These are phyloP conservation scores for Fagus sylvatica DNA, from an alignment of 306 rosid genomes.

Conservation along the genomic window DNA sequence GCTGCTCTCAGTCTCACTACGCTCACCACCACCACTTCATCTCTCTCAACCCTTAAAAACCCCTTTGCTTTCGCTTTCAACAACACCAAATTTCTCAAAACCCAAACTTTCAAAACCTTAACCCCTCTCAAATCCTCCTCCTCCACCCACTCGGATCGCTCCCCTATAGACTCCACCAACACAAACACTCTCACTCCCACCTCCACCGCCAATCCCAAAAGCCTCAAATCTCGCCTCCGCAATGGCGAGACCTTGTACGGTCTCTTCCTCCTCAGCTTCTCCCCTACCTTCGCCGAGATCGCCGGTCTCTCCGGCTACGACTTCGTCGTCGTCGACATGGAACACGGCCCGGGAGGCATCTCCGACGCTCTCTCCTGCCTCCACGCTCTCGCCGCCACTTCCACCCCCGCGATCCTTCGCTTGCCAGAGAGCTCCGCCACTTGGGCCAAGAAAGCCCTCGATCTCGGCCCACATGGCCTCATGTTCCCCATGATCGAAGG, in stretches of 20 bases:
- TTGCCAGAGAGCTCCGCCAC: conserved; percentile 61
- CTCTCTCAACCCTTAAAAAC: conserved; percentile 6
- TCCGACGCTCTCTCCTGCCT: conserved; percentile 64
- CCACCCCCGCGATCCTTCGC: conserved; percentile 66
- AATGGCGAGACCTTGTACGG: conserved; percentile 77
- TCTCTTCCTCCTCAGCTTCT: conserved; percentile 69
- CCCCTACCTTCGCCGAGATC: conserved; percentile 84
- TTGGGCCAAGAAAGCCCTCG: conserved; percentile 88
- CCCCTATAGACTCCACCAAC: conserved; percentile 1
- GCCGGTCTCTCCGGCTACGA: conserved; percentile 77
- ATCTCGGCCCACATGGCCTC: conserved; percentile 81
- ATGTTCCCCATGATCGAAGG: conserved; percentile 86
- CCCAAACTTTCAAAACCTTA: conserved; percentile 24
- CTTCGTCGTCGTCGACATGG: conserved; percentile 81
- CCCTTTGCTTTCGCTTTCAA: conserved; percentile 1
- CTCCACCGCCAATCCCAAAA: conserved; percentile 1
- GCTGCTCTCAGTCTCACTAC: conserved; percentile 14
- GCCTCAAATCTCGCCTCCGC: conserved; percentile 68
- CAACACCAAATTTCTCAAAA: conserved; percentile 20
- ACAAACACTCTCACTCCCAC: neutral
- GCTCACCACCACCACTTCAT: neutral
- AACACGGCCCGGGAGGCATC: conserved; percentile 75
- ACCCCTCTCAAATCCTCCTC: conserved; percentile 38
- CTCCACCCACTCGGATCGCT: conserved; percentile 18
- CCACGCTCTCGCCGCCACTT: conserved; percentile 69